phyloP scores from a whole-genome alignment of 208 protist genomes.

The Leishmania lainsoni region DNA sequence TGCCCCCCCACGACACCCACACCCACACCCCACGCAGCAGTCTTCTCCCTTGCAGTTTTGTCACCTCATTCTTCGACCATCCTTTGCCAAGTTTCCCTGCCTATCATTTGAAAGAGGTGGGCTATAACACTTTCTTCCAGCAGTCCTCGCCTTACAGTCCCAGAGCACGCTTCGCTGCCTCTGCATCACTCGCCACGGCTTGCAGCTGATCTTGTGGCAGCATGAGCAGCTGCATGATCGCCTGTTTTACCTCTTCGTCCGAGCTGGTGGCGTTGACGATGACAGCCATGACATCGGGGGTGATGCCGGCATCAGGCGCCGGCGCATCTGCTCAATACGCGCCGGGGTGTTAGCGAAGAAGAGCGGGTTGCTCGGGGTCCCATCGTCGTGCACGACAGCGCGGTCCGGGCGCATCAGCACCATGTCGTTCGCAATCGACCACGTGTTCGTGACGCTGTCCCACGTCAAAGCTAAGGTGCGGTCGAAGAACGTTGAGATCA shows the following conservation, averaged over 20 bases:
- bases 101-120: background rate
- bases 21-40: background rate
- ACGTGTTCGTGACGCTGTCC: conserved; percentile 36
- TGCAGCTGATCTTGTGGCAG: conserved; percentile 54
- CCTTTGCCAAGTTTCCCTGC: background rate
- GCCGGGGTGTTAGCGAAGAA: conserved; percentile 69
- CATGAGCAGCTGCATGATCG: conserved; percentile 31
- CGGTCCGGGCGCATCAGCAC: conserved; percentile 78
- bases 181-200: conserved; percentile 30
- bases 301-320: conserved; percentile 46
- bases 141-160: conserved; percentile 6
- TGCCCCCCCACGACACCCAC: background rate
- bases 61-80: background rate
- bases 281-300: conserved; percentile 56
- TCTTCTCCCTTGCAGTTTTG: background rate
- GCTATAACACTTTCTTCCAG: background rate
- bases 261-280: conserved; percentile 43
- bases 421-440: conserved; percentile 82
- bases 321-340: conserved; percentile 68
- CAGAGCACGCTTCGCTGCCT: conserved; percentile 38
- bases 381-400: conserved; percentile 61
- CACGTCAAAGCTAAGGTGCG: conserved; percentile 67
- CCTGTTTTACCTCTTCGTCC: conserved; percentile 52
- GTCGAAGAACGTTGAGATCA: conserved; percentile 77
- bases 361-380: conserved; percentile 45